Conservation (phyloP, 1,284 basidiomycete genomes). For the Cutaneotrichosporon sp. region DNA sequence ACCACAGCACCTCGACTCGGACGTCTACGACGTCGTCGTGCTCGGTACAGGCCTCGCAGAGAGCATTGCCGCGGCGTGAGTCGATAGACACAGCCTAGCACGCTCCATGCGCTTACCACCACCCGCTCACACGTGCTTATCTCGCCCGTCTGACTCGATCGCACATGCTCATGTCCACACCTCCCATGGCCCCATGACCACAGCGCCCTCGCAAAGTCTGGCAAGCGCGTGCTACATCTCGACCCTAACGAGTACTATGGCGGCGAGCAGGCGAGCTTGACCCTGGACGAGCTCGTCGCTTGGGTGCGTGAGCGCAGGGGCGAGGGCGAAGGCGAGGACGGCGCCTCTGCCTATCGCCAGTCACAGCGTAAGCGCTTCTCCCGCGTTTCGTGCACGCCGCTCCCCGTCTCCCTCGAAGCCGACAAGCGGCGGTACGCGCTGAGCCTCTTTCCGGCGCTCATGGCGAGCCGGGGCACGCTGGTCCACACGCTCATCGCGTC, state of each 20-base stretch:
- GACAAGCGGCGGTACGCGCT: slow-evolving; percentile 75
- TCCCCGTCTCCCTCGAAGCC: slow-evolving; percentile 50
- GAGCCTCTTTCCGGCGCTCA: slow-evolving; percentile 73
- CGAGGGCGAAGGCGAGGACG: background rate
- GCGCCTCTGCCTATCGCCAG: background rate
- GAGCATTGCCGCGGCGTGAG: slow-evolving; percentile 84
- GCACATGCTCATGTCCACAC: too few species aligned
- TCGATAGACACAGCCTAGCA: slow-evolving; percentile 20
- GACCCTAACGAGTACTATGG: slow-evolving; percentile 85
- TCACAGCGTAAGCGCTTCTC: slow-evolving; percentile 14
- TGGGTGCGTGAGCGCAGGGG: slow-evolving; percentile 54
- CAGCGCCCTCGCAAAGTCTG: slow-evolving; percentile 81
- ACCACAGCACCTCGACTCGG: slow-evolving; percentile 38
- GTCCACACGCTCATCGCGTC: slow-evolving; percentile 76
- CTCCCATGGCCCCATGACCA: background rate
- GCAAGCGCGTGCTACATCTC: slow-evolving; percentile 78
- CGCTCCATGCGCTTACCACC: slow-evolving; percentile 5
- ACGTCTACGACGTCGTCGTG: slow-evolving; percentile 69
- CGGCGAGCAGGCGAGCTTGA: slow-evolving; percentile 71
- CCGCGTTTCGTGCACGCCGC: slow-evolving; percentile 39
- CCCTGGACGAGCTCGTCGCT: slow-evolving; percentile 67
- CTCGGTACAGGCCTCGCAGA: slow-evolving; percentile 81
- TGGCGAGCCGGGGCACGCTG: slow-evolving; percentile 72
- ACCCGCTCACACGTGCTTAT: slow-evolving; percentile 25
- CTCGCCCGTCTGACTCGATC: background rate